Base-by-base conservation (phyloP, 2,329 filamentous ascomycete genomes). In the Ilyonectria sp. region DNA sequence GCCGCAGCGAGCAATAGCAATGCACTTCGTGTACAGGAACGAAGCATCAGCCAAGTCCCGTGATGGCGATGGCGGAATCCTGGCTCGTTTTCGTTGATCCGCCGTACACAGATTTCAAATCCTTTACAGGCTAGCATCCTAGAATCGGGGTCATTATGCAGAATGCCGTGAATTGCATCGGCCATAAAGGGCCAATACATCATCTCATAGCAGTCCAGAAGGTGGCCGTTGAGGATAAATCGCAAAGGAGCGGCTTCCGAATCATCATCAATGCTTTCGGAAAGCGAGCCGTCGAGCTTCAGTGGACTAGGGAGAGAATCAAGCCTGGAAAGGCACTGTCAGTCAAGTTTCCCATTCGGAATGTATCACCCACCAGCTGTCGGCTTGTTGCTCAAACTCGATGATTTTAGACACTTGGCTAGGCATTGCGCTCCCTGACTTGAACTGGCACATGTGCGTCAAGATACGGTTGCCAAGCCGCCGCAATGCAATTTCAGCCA, bases 121-220 rank as follows among this genome's bases (percentile, higher is more conserved):
- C 53, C 60, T 50, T 63, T 56, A 3, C 33, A 50, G 1, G 52
- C 44, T 49, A 56, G 35, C 2, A 23, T 6, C 6, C 8, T 40
- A 13, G 43, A 26, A 15, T 44, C 15, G 19, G 37, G 8, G 17
- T 37, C 43, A 6, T 50, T 23, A 9, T 19, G 17, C 4, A 43
- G 15, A 1, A 33, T 37, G 23, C 29, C 33, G n/a, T 63, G 40
- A 6, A 50, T 23, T 3, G 44, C 44, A 37, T 63, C 53, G 10
- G 47, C 53, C 13, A 44, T 55, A 17, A 57, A 63, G 8, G 52
- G 35, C 60, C 53, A 57, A n/a, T 57, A 63, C 60, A 63, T 63
- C 43, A 56, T 56, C 23, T 63, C 60, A 13, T 63, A 56, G 21
- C 60, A 57, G 43, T 63, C 60, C 6, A 56, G 6, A 21, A 63